Evolutionary conservation across 2,329 filamentous ascomycete species (phyloP).

Genomic region (Cytospora schulzeri): DNA sequence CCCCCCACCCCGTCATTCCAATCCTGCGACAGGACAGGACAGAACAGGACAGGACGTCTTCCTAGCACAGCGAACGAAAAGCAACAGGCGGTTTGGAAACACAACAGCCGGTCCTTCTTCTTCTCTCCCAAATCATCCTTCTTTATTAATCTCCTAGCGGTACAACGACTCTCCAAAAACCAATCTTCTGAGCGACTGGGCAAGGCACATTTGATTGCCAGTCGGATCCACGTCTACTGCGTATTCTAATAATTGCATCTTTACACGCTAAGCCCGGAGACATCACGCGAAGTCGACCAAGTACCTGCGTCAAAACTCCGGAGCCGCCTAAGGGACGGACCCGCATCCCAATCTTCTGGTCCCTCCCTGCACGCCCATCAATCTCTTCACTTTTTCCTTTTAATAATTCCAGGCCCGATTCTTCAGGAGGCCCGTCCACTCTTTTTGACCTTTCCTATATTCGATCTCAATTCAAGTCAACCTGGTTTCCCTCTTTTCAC

Average conservation of each 20-base stretch:
- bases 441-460: constrained; percentile 29
- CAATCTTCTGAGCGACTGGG: constrained; percentile 9
- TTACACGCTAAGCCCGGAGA: constrained; percentile 27
- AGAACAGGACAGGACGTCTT: no score
- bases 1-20: constrained; percentile 24
- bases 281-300: constrained; percentile 26
- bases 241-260: constrained; percentile 30
- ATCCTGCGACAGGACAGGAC: constrained; percentile 18
- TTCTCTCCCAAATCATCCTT: constrained; percentile 5
- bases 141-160: constrained; percentile 10
- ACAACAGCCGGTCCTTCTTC: constrained; percentile 16
- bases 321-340: constrained; percentile 29
- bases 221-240: constrained; percentile 23
- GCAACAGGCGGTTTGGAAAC: constrained; percentile 11
- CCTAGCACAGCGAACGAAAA: constrained; percentile 9
- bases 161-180: constrained; percentile 13
- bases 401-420: constrained; percentile 29
- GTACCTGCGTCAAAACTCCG: constrained; percentile 29
- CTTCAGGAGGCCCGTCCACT: constrained; percentile 27
- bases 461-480: constrained; percentile 21
- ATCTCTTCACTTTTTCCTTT: constrained; percentile 29
- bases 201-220: constrained; percentile 30
- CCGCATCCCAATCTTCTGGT: constrained; percentile 30
- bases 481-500: constrained; percentile 26
- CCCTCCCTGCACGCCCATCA: constrained; percentile 29